Evolutionary conservation across 208 protist species (phyloP), one percentile per base, ranked within the genome.

Genomic region (Trypanosoma brucei): DNA sequence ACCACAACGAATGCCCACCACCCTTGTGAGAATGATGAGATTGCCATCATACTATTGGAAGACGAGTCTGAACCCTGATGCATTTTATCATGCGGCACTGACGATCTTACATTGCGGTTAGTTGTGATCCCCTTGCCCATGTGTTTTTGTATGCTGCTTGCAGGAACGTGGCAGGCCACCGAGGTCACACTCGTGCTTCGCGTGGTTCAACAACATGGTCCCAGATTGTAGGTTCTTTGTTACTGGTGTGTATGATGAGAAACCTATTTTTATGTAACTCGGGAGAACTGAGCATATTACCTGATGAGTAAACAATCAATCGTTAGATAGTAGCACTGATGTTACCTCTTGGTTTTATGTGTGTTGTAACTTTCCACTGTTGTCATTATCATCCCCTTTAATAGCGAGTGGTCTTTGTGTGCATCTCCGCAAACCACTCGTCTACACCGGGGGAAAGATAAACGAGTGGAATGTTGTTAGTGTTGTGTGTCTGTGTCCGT

Each of bases 271-370:
- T 83, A 68, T 88, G 44, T 73, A 88, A 62, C 71, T 93, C 65
- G 70, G 76, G 39, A 83, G 72, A 66, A 84, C 84, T 54, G 83
- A 71, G 59, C 87, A 78, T 9, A 68, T n/a, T 35, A 59, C 57
- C 42, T 60, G 73, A 79, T 56, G 66, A 72, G 57, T 88, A 22
- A 57, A 92, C 31, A 83, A 94, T 80, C 92, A 57, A 77, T 75
- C 59, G 75, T 97, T 70, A 75, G 59, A 55, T 89, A 81, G 38
- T 62, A 93, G 34, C 51, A 65, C 59, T 84, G 93, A 75, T 55
- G 51, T 6, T 46, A 46, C 8, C 42, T 14, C 42, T 11, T 6
- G 42, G 8, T 11, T 46, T 14, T 46, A 11, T 22, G 22, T 22
- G 22, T 22, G 22, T 22, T 22, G 22, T 22, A 22, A 22, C 22